Conservation (phyloP, 2,329 filamentous ascomycete species). For the Catunica adiposa region DNA sequence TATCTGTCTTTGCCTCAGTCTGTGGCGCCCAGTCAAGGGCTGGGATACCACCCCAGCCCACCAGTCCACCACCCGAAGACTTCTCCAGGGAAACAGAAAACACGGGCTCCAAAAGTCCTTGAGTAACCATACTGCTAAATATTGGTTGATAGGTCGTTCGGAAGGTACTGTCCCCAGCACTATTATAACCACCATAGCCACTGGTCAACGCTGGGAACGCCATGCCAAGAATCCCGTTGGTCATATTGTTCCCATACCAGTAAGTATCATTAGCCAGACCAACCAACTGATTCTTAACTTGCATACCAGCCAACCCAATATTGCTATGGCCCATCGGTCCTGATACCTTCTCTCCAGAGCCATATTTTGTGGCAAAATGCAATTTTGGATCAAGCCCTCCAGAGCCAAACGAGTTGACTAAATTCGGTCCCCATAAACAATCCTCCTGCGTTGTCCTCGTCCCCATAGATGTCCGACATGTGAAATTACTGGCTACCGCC, state of each 20-base stretch:
- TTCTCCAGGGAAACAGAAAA: conserved; percentile 34
- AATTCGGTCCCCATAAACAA: conserved; percentile 28
- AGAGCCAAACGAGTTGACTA: conserved; percentile 25
- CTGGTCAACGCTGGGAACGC: conserved; percentile 35
- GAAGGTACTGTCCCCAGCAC: conserved; percentile 1
- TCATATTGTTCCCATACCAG: conserved; percentile 36
- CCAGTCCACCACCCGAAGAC: conserved; percentile 29
- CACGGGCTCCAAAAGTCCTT: conserved; percentile 28
- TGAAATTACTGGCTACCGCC: conserved; percentile 26
- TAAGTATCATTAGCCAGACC: conserved; percentile 32
- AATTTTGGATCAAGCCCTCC: conserved; percentile 23
- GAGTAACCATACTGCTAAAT: conserved; percentile 30
- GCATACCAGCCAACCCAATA: conserved; percentile 29
- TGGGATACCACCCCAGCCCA: conserved; percentile 32
- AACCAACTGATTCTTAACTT: conserved; percentile 29
- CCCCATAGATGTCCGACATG: conserved; percentile 25
- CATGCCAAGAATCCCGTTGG: conserved; percentile 34
- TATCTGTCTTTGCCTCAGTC: conserved; percentile 23
- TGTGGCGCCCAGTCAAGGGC: conserved; percentile 21
- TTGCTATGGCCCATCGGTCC: conserved; percentile 32
- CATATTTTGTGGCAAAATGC: conserved; percentile 31
- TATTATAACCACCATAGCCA: conserved; percentile 21
- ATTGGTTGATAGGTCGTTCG: conserved; percentile 31
- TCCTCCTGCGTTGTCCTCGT: conserved; percentile 19
- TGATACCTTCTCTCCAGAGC: conserved; percentile 31